Evolutionary conservation across 108 stramenopile species (phyloP).

Genomic region (Stephanodiscus minutulus): DNA sequence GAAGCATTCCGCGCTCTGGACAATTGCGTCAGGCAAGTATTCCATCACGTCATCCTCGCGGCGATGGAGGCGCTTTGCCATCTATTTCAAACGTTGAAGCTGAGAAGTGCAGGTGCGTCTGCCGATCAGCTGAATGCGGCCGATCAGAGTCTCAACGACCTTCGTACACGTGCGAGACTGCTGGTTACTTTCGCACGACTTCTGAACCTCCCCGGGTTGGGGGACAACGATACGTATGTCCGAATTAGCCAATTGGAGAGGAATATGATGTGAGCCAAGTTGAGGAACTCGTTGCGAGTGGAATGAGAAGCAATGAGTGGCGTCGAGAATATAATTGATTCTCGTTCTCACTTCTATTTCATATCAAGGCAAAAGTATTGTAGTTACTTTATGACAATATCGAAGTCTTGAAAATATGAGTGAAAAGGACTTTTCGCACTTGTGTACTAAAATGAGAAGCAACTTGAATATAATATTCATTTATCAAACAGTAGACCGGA

Average conservation of each 20-base stretch:
- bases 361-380: not conserved
- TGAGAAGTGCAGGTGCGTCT: constrained; percentile 14
- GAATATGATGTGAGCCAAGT: constrained; percentile 48
- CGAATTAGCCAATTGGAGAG: constrained; percentile 54
- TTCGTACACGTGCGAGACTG: constrained; percentile 60
- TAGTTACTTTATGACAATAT: not conserved
- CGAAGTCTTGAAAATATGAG: too few species aligned
- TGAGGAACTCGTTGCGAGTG: not conserved
- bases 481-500: too few species aligned
- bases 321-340: not conserved
- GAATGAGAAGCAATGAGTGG: too few species aligned
- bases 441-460: not conserved
- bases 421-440: not conserved
- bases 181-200: constrained; percentile 74
- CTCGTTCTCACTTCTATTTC: not conserved
- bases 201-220: constrained; percentile 41
- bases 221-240: constrained; percentile 40
- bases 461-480: too few species aligned
- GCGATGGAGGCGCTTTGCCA: constrained; percentile 55
- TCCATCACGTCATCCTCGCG: constrained; percentile 47
- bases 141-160: constrained; percentile 55
- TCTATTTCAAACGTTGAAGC: constrained; percentile 31
- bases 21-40: constrained; percentile 37
- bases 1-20: constrained; percentile 40
- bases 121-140: constrained; percentile 18